Evolutionary conservation across 495 filamentous ascomycete species (phyloP).

Genomic region (Xylaria telfairii): DNA sequence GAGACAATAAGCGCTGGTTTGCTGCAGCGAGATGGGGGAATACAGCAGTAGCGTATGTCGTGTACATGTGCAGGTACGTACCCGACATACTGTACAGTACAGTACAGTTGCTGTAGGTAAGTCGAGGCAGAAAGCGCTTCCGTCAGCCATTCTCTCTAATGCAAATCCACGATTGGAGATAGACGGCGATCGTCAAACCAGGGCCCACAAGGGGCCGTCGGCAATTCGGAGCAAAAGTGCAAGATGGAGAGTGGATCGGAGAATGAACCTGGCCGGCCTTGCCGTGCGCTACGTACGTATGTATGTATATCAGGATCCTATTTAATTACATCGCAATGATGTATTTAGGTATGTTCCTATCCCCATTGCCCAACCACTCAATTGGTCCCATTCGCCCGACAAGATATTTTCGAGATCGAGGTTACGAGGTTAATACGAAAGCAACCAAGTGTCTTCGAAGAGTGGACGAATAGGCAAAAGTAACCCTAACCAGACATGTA

Average conservation of each 20-base stretch:
- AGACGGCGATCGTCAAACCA: background rate
- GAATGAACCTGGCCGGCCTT: background rate
- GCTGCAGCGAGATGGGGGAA: background rate
- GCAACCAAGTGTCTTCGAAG: background rate
- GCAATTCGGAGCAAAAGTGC: constrained; percentile 12
- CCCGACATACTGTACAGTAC: no score
- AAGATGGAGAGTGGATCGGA: background rate
- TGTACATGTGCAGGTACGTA: no score
- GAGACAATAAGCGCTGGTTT: constrained; percentile 15
- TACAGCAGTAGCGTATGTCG: constrained; percentile 7
- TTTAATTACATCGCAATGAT: constrained; percentile 6
- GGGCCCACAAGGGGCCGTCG: constrained; percentile 17
- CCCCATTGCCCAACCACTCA: background rate
- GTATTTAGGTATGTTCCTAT: background rate
- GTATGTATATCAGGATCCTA: background rate
- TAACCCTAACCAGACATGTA: background rate
- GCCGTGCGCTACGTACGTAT: background rate
- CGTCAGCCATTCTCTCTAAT: constrained; percentile 7
- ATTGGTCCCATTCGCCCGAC: background rate
- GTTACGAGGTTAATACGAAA: background rate
- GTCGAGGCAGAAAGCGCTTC: constrained; percentile 20
- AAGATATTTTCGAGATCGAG: background rate
- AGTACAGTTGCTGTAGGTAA: background rate
- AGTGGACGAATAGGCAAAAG: background rate
- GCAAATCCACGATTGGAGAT: background rate